Evolutionary conservation across 2,329 filamentous ascomycete species (phyloP), one percentile per base, ranked within the genome.

Genomic region (Colletotrichum sp.): DNA sequence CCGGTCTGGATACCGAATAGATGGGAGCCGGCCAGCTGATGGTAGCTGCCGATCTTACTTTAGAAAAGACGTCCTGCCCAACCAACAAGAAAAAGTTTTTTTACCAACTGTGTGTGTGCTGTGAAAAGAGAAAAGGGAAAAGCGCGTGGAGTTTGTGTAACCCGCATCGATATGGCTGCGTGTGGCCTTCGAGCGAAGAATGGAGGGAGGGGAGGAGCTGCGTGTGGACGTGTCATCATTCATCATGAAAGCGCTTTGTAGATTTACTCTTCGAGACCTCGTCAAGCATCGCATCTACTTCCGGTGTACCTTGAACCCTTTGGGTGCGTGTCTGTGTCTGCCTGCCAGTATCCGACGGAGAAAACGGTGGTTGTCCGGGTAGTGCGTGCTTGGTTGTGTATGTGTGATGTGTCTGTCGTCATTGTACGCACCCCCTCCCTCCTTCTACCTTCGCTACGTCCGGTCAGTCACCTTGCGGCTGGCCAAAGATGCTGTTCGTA

Each of bases 1-100:
- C 96, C 6, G 96, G 96, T 55, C 87, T 99, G 76, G 87, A 90
- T 80, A 83, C 88, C 24, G 87, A 76, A 8, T 71, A 65, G 85
- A 81, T 74, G 71, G 3, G 10, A 5, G 5, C 34, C 69, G 71
- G 18, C 68, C 64, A 26, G 57, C 43, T 48, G 66, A 64, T 30
- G 8, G 58, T n/a, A 16, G 28, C 12, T 43, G 38, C 18, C 43
- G 38, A 34, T n/a, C 64, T 30, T 32, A 34, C n/a, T 32, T 34
- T 63, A 63, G 58, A 34, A 12, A n/a, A 63, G 58, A 52, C 10
- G 43, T 52, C 6, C n/a, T 52, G 43, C n/a, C 43, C 8, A 52
- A 52, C 58, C 30, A 63, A 58, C n/a, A 32, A 64, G 21, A 32
- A 71, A 34, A 32, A 64, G 34, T 55, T 26, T 69, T 67, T 48